Evolutionary conservation across 345 rosid species (phyloP), one percentile per base, ranked within the genome.

Genomic region (Citrus unshiu): DNA sequence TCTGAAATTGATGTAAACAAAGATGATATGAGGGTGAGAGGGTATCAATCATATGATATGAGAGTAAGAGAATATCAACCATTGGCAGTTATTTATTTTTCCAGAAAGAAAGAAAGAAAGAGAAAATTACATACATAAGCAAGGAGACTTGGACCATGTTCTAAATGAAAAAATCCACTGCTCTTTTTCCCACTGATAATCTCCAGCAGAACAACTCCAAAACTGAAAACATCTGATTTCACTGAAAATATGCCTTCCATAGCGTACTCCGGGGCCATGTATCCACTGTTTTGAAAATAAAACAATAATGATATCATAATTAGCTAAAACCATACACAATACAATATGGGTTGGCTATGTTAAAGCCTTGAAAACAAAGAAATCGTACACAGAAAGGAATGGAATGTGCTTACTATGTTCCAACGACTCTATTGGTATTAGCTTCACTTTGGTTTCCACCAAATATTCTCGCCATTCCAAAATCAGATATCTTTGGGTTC

Each of bases 401-500:
- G 4, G 6, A 63, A 29, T 51, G 6, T 9, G 2, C 68, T 64
- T 2, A 30, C 68, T 64, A 64, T 64, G 68, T 64, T 64, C 68
- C 40, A 64, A 64, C 68, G 7, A 64, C 32, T 64, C 68, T 64
- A 0, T 64, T 64, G 5, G 68, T 64, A 7, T 64, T 64, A 2
- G 40, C 68, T 64, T 30, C n/a, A 30, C n/a, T 32, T 64, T 64
- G 68, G 7, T 32, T 64, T 64, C 68, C 43, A 39, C 83, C 68
- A 49, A 80, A 84, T 70, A 80, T 84, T 57, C 80, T 73, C 1
- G 80, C 86, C 84, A 82, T 80, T 29, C 86, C 86, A 10, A 86
- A 84, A 6, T 87, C 83, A 4, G 85, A 86, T 54, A 79, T 79
- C 16, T 79, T 82, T 2, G 82, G 80, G 39, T 75, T 82, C 85